phyloP scores from a whole-genome alignment of 768 basidiomycete genomes.

The Sistotremastrum suecicum region DNA sequence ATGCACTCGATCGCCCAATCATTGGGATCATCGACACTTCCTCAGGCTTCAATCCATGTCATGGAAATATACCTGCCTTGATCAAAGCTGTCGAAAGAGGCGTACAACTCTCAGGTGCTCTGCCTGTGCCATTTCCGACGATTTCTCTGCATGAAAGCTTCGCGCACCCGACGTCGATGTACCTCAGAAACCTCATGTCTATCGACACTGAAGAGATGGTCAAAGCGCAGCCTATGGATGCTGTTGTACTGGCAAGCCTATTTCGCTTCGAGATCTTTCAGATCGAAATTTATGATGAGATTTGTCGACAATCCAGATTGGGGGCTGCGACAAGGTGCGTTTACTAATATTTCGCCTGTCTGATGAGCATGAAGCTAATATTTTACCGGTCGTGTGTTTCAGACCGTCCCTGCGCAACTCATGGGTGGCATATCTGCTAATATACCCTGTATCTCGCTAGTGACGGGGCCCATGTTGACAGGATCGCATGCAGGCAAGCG shows the following conservation, averaged over 20 bases:
- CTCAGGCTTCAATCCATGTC: slow-evolving; percentile 15
- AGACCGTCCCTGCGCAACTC: slow-evolving; percentile 16
- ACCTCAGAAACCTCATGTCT: slow-evolving; percentile 13
- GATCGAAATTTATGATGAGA: neutral
- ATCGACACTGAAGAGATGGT: slow-evolving; percentile 17
- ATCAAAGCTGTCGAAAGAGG: slow-evolving; percentile 14
- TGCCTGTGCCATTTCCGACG: slow-evolving; percentile 13
- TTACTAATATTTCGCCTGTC: neutral
- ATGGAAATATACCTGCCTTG: slow-evolving; percentile 10
- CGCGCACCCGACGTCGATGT: slow-evolving; percentile 13
- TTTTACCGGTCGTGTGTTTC: slow-evolving; percentile 1
- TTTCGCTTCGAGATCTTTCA: neutral
- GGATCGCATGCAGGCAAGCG: slow-evolving; percentile 10
- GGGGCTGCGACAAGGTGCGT: slow-evolving; percentile 6
- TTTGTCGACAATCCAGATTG: neutral
- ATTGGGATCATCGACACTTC: slow-evolving; percentile 15
- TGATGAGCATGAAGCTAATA: neutral
- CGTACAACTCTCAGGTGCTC: slow-evolving; percentile 10
- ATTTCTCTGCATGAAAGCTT: slow-evolving; percentile 15
- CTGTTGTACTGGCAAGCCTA: slow-evolving; percentile 9
- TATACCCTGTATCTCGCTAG: slow-evolving; percentile 10
- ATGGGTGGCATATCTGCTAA: slow-evolving; percentile 15
- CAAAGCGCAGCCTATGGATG: slow-evolving; percentile 14
- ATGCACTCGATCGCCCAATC: slow-evolving; percentile 14
- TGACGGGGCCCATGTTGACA: slow-evolving; percentile 14